phyloP scores from a whole-genome alignment of 768 basidiomycete species.

The Phanerochaete sordida region DNA sequence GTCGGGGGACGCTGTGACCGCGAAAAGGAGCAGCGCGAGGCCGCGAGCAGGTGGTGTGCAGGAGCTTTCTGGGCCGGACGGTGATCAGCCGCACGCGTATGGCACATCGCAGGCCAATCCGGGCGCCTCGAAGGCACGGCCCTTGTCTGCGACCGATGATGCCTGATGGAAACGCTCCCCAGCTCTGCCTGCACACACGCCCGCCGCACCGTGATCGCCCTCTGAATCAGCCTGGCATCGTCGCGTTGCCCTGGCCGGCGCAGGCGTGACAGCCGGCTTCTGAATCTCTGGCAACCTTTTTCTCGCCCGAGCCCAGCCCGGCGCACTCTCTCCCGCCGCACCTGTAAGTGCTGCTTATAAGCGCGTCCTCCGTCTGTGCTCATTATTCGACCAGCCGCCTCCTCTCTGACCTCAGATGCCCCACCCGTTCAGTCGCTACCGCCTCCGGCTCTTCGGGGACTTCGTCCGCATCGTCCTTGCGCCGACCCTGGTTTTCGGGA shows the following conservation, averaged over 20 bases:
- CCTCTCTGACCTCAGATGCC: background rate
- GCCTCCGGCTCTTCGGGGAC: slow-evolving; percentile 47
- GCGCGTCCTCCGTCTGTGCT: background rate
- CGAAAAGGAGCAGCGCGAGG: background rate
- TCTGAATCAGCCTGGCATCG: background rate
- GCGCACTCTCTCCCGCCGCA: background rate
- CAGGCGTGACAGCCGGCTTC: background rate
- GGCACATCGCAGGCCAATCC: background rate
- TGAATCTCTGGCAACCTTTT: too few species aligned
- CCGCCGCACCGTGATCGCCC: background rate
- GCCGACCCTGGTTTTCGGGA: slow-evolving; percentile 37
- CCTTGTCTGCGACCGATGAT: background rate
- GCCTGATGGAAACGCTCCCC: background rate
- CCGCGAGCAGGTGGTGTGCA: background rate
- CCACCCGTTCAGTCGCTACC: slow-evolving; percentile 34
- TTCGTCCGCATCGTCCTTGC: slow-evolving; percentile 37
- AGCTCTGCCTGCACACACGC: background rate
- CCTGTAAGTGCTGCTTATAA: background rate
- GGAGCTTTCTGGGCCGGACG: background rate
- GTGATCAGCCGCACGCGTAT: background rate
- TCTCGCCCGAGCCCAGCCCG: background rate
- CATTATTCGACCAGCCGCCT: background rate
- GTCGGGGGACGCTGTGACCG: background rate
- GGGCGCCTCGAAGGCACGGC: background rate
- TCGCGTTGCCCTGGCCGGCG: background rate